Conservation (phyloP, 2,329 filamentous ascomycete species). For the Stylonectria norvegica region DNA sequence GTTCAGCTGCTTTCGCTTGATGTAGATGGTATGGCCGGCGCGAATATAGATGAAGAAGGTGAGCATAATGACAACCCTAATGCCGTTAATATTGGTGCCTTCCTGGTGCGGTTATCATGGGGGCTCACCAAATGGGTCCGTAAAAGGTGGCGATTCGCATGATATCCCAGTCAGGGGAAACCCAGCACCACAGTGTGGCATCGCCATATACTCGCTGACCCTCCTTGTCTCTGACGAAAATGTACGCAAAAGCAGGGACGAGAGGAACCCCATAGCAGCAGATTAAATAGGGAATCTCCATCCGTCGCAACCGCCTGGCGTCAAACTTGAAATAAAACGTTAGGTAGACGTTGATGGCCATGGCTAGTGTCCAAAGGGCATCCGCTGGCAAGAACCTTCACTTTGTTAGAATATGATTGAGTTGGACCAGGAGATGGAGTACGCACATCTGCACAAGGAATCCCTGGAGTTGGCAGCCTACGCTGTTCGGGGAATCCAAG, state of each 20-base stretch:
- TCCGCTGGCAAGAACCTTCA: constrained; percentile 74
- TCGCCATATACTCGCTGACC: constrained; percentile 65
- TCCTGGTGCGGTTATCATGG: not conserved
- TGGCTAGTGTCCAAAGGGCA: constrained; percentile 72
- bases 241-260: constrained; percentile 62
- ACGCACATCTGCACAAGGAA: constrained; percentile 79
- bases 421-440: not conserved
- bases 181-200: constrained; percentile 80
- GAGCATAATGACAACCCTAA: constrained; percentile 56
- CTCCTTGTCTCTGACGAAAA: constrained; percentile 56
- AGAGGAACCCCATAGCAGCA: constrained; percentile 72
- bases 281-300: constrained; percentile 69
- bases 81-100: constrained; percentile 11
- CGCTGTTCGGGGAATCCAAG: constrained; percentile 44
- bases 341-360: constrained; percentile 80
- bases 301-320: constrained; percentile 56
- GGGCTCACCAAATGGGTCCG: constrained; percentile 61
- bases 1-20: constrained; percentile 60
- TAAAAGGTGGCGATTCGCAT: constrained; percentile 75
- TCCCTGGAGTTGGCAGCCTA: constrained; percentile 68
- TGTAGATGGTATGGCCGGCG: constrained; percentile 65
- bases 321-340: constrained; percentile 76
- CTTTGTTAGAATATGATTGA: constrained; percentile 12
- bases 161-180: constrained; percentile 62
- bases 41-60: constrained; percentile 65